These are phyloP conservation scores for Escallonia herrerae DNA, from an alignment of 129 eudicot genomes.

Conservation along the genomic window DNA sequence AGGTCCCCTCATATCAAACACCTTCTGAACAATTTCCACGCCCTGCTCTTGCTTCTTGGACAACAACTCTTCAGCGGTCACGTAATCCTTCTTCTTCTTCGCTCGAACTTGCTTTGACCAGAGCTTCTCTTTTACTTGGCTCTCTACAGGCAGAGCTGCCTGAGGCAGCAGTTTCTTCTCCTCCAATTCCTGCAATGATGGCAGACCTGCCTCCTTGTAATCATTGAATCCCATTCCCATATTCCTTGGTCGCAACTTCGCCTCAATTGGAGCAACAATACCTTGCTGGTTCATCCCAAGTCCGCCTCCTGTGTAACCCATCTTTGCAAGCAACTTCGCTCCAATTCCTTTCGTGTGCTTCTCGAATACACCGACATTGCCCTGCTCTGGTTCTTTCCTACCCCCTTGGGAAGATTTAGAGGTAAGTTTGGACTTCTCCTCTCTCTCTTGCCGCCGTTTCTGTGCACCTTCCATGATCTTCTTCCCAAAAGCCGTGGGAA, in stretches of 20 bases:
- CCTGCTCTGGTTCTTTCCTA: conserved; percentile 26
- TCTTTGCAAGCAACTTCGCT: background rate
- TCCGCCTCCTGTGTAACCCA: conserved; percentile 18
- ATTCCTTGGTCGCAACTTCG: conserved; percentile 3
- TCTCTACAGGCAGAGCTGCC: background rate
- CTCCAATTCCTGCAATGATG: conserved; percentile 12
- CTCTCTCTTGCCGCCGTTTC: conserved; percentile 48
- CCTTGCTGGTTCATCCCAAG: conserved; percentile 17
- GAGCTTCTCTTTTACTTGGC: background rate
- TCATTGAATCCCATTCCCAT: conserved; percentile 21
- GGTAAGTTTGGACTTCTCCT: conserved; percentile 39
- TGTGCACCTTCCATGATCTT: conserved; percentile 60
- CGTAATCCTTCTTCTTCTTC: conserved; percentile 1
- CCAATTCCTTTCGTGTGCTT: conserved; percentile 15
- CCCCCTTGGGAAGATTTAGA: conserved; percentile 31
- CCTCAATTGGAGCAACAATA: conserved; percentile 11
- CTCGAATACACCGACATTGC: conserved; percentile 8
- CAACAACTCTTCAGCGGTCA: background rate
- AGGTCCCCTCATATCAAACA: conserved; percentile 88
- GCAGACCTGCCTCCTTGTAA: conserved; percentile 27
- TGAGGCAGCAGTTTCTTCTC: conserved; percentile 3
- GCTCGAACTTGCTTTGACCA: background rate
- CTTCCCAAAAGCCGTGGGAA: conserved; percentile 70
- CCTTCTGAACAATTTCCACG: conserved; percentile 50
- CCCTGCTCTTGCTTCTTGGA: conserved; percentile 3